Base-by-base conservation (phyloP, 352 stramenopile species). In the Globisporangium nagaii region DNA sequence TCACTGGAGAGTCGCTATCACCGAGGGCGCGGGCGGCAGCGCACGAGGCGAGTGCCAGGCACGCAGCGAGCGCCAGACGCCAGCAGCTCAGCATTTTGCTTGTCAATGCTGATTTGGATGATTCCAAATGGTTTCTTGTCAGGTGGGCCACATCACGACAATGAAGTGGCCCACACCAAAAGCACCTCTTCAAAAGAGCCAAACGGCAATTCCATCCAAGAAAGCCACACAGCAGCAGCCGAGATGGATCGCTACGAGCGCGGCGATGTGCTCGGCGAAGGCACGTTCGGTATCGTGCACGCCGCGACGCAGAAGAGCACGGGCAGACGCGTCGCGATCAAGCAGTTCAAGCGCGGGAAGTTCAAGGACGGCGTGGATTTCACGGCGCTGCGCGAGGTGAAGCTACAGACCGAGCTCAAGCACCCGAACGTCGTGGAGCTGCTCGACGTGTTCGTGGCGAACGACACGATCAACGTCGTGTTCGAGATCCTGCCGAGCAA, bases 321-420 rank as follows among this genome's bases (percentile, higher is more conserved):
- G 22, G 73, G 76, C 2, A 65, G 79, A 28, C 63, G 62, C 24
- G 84, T 95, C 30, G 84, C 84, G 34, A 93, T 95, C 56, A 95
- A 95, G 63, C 75, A 92, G 67, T 95, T 95, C 64, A 95, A 95
- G 65, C 80, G 84, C 36, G 81, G 82, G 40, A 91, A 95, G 53
- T 92, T 93, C 60, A 93, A 95, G 62, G 83, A 95, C 54, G 80
- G 84, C 39, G 80, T 96, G 41, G 75, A 95, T 63, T 95, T 93
- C 56, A 96, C 86, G 49, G 85, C 86, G 28, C 60, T 96, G 60
- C 83, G 86, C 34, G 86, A 96, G 73, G 86, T 96, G 43, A 95
- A 94, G 58, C 68, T 96, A 7, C 83, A 95, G 65, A 75, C 77
- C 9, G 84, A 95, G 62, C 77, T 95, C 49, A 88, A 90, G 56